Evolutionary conservation across 495 filamentous ascomycete species (phyloP).

Genomic region (Articulospora tetracladia): DNA sequence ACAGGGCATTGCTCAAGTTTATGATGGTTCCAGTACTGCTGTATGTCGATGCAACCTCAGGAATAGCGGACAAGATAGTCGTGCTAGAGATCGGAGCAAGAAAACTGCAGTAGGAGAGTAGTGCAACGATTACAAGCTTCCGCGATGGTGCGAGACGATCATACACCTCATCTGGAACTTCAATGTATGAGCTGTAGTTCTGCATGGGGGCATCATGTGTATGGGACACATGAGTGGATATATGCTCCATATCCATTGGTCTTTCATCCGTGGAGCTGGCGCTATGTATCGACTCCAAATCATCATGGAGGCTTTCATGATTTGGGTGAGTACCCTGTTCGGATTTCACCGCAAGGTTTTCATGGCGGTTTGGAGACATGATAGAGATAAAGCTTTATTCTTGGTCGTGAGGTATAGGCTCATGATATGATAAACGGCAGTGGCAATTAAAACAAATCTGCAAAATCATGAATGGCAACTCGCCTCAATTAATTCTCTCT

Average conservation of each 20-base stretch:
- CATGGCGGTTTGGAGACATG: slow-evolving; percentile 21
- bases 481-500: not conserved
- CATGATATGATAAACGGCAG: slow-evolving; percentile 10
- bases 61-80: slow-evolving; percentile 63
- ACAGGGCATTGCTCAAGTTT: slow-evolving; percentile 66
- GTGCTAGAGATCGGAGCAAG: slow-evolving; percentile 67
- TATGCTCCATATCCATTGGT: slow-evolving; percentile 1
- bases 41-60: slow-evolving; percentile 62
- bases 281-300: slow-evolving; percentile 12
- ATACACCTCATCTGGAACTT: slow-evolving; percentile 43
- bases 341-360: slow-evolving; percentile 7
- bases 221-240: slow-evolving; percentile 19
- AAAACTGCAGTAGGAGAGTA: slow-evolving; percentile 64
- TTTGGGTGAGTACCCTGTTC: not conserved
- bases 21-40: slow-evolving; percentile 59
- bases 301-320: slow-evolving; percentile 5
- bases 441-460: not conserved
- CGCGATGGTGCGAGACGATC: slow-evolving; percentile 49
- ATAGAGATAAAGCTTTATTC: slow-evolving; percentile 14
- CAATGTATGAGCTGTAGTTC: slow-evolving; percentile 35
- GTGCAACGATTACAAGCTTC: slow-evolving; percentile 57
- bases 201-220: slow-evolving; percentile 29
- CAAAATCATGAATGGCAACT: slow-evolving; percentile 19
- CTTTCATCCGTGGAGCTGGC: slow-evolving; percentile 1
- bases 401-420: slow-evolving; percentile 1